A percentile compares a stretch with the other conserved stretches of the same genome.
These are phyloP conservation scores for Fusarium nurragi DNA, from an alignment of 2,329 filamentous ascomycete genomes.

Conservation along the genomic window DNA sequence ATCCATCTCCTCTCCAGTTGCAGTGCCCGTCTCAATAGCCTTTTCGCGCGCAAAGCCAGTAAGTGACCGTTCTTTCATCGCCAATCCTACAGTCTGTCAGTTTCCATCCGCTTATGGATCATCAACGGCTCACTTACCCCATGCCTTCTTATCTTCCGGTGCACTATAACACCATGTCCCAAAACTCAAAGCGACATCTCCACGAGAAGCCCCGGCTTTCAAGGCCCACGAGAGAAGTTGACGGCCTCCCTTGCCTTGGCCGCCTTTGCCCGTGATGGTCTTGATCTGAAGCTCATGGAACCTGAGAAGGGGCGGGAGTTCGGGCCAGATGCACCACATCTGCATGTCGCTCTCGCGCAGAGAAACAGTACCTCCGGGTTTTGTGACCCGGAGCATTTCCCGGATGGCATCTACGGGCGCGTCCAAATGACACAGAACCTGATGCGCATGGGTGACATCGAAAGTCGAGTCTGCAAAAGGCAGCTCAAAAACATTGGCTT, in stretches of 20 bases:
- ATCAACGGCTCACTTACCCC: constrained; percentile 35
- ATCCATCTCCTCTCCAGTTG: constrained; percentile 41
- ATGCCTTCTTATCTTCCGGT: constrained; percentile 37
- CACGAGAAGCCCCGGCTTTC: constrained; percentile 37
- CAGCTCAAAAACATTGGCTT: constrained; percentile 47
- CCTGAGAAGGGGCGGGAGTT: constrained; percentile 36
- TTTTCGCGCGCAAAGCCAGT: constrained; percentile 40
- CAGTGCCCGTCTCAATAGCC: constrained; percentile 41
- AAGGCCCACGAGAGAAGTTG: constrained; percentile 45
- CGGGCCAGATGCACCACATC: constrained; percentile 46
- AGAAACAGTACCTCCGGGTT: constrained; percentile 55
- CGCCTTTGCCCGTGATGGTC: constrained; percentile 39
- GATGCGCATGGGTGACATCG: constrained; percentile 55
- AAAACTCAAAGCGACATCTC: constrained; percentile 40
- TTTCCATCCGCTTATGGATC: rapidly evolving
- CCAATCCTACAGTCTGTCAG: constrained; percentile 32
- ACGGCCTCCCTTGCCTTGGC: constrained; percentile 42
- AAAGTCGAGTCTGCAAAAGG: constrained; percentile 53
- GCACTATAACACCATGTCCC: constrained; percentile 47
- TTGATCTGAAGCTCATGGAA: constrained; percentile 40
- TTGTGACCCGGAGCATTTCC: constrained; percentile 57
- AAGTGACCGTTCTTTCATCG: constrained; percentile 42
- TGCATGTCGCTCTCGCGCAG: constrained; percentile 45
- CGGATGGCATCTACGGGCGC: constrained; percentile 47
- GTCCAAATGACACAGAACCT: constrained; percentile 55